Evolutionary conservation across 805 yeast genomes (phyloP).

Genomic region (Lachancea dasiensis): DNA sequence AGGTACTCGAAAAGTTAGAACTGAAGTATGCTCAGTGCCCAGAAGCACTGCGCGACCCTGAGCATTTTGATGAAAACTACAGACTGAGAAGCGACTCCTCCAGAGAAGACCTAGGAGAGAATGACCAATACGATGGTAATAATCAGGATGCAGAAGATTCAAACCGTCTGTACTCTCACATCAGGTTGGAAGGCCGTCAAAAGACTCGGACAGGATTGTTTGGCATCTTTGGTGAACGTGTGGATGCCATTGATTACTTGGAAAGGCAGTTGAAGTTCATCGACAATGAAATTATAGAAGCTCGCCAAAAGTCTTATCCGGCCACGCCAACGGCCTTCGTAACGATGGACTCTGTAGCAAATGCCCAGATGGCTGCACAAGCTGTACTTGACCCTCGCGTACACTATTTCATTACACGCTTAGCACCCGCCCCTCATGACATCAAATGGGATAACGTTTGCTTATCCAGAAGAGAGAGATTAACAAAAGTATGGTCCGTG

Average conservation of each 20-base stretch:
- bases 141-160: slow-evolving; percentile 12
- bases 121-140: not conserved
- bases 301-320: slow-evolving; percentile 63
- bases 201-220: slow-evolving; percentile 50
- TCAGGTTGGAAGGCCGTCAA: slow-evolving; percentile 48
- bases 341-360: slow-evolving; percentile 91
- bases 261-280: slow-evolving; percentile 60
- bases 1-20: slow-evolving; percentile 55
- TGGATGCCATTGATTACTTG: slow-evolving; percentile 78
- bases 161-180: slow-evolving; percentile 22
- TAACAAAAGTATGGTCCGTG: slow-evolving; percentile 43
- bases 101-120: slow-evolving; percentile 1
- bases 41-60: slow-evolving; percentile 19
- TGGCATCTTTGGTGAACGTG: slow-evolving; percentile 59
- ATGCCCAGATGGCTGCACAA: slow-evolving; percentile 95
- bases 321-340: slow-evolving; percentile 90
- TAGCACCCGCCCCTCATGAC: slow-evolving; percentile 97
- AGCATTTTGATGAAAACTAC: slow-evolving; percentile 23
- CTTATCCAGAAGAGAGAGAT: slow-evolving; percentile 65
- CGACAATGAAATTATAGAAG: slow-evolving; percentile 62
- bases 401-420: slow-evolving; percentile 67
- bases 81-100: slow-evolving; percentile 13
- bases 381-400: slow-evolving; percentile 89
- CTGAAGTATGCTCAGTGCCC: slow-evolving; percentile 36
- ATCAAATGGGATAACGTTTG: slow-evolving; percentile 90